These are phyloP conservation scores for Bacidia gigantensis DNA, from an alignment of 495 filamentous ascomycete genomes.

Conservation along the genomic window DNA sequence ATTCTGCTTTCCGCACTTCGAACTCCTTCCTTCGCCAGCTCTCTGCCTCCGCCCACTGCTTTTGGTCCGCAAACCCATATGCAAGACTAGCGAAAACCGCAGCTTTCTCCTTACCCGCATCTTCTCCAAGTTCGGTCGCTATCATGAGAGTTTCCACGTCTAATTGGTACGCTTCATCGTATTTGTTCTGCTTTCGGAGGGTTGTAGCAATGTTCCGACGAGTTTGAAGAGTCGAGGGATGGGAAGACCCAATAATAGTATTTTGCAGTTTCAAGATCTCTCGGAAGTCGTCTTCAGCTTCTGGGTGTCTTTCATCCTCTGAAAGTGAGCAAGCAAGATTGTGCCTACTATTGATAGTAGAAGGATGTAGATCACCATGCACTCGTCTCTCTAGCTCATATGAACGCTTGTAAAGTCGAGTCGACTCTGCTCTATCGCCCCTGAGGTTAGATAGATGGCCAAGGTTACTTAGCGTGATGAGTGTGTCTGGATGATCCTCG, in stretches of 20 bases:
- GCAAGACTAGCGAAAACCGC: conserved; percentile 1
- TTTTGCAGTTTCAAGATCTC: conserved; percentile 5
- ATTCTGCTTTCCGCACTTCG: conserved; percentile 4
- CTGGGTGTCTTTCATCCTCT: background rate
- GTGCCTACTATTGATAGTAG: conserved; percentile 12
- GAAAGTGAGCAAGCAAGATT: conserved; percentile 7
- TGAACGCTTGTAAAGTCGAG: background rate
- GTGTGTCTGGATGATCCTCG: conserved; percentile 14
- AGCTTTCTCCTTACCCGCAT: background rate
- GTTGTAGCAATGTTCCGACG: conserved; percentile 3
- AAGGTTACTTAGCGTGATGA: conserved; percentile 8
- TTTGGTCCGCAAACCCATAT: background rate
- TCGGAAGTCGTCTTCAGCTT: conserved; percentile 8
- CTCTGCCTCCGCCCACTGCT: conserved; percentile 14
- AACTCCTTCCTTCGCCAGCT: conserved; percentile 7
- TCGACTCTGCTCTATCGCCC: background rate
- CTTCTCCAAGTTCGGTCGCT: background rate
- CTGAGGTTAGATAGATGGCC: background rate
- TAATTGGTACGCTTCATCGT: conserved; percentile 14
- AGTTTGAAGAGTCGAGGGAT: conserved; percentile 27
- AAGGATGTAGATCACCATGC: conserved; percentile 17
- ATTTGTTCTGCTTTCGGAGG: conserved; percentile 3
- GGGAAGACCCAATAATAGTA: conserved; percentile 21
- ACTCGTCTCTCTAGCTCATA: conserved; percentile 6
- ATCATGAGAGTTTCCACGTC: conserved; percentile 10